phyloP scores from a whole-genome alignment of 2,329 filamentous ascomycete genomes.

The Dissoconium aciculare region DNA sequence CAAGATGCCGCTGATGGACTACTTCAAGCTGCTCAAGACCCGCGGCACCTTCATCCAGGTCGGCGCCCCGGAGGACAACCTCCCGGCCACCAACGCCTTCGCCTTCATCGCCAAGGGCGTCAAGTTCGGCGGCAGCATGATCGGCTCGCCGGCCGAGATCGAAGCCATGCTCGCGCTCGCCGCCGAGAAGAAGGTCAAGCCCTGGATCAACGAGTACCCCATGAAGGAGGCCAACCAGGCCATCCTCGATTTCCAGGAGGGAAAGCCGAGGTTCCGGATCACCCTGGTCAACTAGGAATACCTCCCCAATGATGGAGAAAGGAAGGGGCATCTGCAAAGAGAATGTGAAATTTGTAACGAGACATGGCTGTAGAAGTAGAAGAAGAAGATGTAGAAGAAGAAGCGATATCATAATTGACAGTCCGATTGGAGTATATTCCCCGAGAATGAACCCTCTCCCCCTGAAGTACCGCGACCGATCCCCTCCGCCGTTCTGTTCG shows the following conservation, averaged over 20 bases:
- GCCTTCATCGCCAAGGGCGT: slow-evolving; percentile 43
- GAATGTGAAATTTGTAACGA: too few species aligned
- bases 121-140: slow-evolving; percentile 30
- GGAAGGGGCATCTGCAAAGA: too few species aligned
- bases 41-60: slow-evolving; percentile 52
- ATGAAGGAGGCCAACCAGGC: slow-evolving; percentile 45
- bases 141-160: slow-evolving; percentile 44
- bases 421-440: too few species aligned
- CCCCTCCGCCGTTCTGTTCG: too few species aligned
- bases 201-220: slow-evolving; percentile 47
- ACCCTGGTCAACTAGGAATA: slow-evolving; percentile 9
- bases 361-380: too few species aligned
- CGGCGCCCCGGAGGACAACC: slow-evolving; percentile 45
- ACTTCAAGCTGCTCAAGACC: slow-evolving; percentile 44
- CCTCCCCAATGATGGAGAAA: too few species aligned
- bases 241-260: slow-evolving; percentile 42
- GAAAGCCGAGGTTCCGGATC: slow-evolving; percentile 35
- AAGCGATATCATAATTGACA: too few species aligned
- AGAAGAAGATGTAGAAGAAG: too few species aligned
- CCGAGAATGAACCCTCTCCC: too few species aligned
- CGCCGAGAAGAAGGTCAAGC: slow-evolving; percentile 42
- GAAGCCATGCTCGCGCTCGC: slow-evolving; percentile 47
- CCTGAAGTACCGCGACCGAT: too few species aligned
- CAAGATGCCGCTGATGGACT: slow-evolving; percentile 48
- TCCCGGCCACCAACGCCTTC: slow-evolving; percentile 42